Percentiles rank a stretch among this genome's conserved stretches.
These are phyloP conservation scores for Tolypocladium ophioglossoides DNA, from an alignment of 2,329 filamentous ascomycete species.

Conservation along the genomic window DNA sequence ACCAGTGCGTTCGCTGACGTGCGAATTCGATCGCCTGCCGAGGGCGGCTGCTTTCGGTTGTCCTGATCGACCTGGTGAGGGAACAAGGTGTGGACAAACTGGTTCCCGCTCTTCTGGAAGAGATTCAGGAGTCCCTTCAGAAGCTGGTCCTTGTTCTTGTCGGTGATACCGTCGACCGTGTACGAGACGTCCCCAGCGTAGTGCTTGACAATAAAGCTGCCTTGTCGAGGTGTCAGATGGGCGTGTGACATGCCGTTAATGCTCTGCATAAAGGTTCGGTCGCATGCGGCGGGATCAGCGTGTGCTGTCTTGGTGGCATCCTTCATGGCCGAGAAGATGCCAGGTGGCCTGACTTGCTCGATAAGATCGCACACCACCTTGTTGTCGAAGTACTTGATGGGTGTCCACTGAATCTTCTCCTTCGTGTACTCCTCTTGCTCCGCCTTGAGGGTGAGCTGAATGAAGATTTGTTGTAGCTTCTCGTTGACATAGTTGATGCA, in stretches of 20 bases:
- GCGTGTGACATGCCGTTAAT: constrained; percentile 85
- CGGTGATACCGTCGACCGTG: constrained; percentile 90
- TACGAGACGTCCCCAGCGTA: constrained; percentile 97
- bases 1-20: constrained; percentile 90
- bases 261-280: constrained; percentile 90
- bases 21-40: constrained; percentile 93
- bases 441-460: constrained; percentile 89
- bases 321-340: constrained; percentile 91
- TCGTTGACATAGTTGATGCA: constrained; percentile 99
- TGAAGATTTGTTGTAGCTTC: constrained; percentile 98
- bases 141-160: constrained; percentile 98
- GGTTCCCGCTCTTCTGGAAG: constrained; percentile 72
- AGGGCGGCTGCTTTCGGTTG: constrained; percentile 87
- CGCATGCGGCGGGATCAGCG: constrained; percentile 86
- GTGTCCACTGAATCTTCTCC: constrained; percentile 97
- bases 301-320: constrained; percentile 98
- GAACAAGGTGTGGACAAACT: constrained; percentile 81
- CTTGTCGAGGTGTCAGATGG: constrained; percentile 84
- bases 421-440: constrained; percentile 96
- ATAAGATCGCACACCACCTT: constrained; percentile 97
- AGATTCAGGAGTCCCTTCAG: constrained; percentile 88
- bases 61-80: constrained; percentile 90
- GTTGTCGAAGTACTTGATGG: constrained; percentile 99
- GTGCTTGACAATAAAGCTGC: constrained; percentile 97
- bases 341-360: constrained; percentile 79